Evolutionary conservation across 2,329 filamentous ascomycete genomes (phyloP).

Genomic region (Aureobasidium sp.): DNA sequence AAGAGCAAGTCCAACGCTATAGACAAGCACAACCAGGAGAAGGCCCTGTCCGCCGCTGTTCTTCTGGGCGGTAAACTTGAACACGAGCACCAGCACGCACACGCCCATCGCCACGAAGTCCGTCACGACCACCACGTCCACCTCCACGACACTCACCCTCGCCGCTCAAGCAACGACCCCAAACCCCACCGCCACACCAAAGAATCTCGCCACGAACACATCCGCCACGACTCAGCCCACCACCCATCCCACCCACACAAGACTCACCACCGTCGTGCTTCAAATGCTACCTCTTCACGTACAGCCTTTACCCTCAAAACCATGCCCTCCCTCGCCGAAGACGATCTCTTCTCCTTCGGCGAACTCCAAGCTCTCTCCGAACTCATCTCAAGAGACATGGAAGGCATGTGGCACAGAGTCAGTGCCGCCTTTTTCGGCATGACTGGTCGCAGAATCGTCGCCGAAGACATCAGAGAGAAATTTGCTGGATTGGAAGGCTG

Average conservation of each 20-base stretch:
- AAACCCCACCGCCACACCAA: not conserved
- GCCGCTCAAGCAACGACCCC: not conserved
- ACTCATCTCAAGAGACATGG: constrained; percentile 36
- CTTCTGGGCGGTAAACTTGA: not conserved
- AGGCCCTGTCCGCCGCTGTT: not conserved
- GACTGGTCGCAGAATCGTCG: constrained; percentile 46
- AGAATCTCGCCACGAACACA: not conserved
- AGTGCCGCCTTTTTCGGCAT: constrained; percentile 41
- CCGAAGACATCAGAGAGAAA: constrained; percentile 52
- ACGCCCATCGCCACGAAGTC: not conserved
- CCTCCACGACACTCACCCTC: not conserved
- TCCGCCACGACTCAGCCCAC: not conserved
- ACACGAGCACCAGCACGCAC: not conserved
- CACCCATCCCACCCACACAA: not conserved
- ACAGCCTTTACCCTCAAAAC: constrained; percentile 15
- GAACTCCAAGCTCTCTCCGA: constrained; percentile 36
- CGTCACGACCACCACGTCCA: not conserved
- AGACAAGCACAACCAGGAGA: constrained; percentile 16
- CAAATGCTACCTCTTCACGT: not conserved
- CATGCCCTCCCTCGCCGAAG: constrained; percentile 22
- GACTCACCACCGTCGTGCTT: not conserved
- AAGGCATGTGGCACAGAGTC: constrained; percentile 39
- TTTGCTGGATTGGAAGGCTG: constrained; percentile 45
- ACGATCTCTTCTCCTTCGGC: constrained; percentile 28
- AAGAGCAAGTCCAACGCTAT: not conserved